phyloP scores from a whole-genome alignment of 2,329 filamentous ascomycete genomes.

The Tolypocladium ovalisporum region DNA sequence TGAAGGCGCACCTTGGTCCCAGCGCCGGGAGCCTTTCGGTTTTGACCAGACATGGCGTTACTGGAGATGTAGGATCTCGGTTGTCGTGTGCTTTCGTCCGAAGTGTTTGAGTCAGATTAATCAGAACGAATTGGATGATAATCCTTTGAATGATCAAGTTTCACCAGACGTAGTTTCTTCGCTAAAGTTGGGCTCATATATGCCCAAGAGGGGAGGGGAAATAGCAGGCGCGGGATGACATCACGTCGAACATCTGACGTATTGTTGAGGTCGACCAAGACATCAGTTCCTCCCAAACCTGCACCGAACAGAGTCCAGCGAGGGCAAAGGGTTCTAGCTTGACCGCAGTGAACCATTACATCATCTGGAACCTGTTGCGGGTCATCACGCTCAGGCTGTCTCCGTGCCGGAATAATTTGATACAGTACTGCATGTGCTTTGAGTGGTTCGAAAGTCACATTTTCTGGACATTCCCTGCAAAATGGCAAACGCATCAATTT shows the following conservation, averaged over 20 bases:
- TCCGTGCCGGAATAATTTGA: too few relatives aligned
- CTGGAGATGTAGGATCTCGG: background rate
- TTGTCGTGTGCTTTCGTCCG: background rate
- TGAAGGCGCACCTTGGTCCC: slow-evolving; percentile 7
- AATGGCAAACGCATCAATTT: too few relatives aligned
- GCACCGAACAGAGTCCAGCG: background rate
- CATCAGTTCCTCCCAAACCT: background rate
- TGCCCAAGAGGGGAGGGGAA: background rate
- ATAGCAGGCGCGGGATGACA: background rate
- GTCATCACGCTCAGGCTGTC: too few relatives aligned
- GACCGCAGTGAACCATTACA: background rate
- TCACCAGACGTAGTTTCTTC: background rate
- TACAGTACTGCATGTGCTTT: too few relatives aligned
- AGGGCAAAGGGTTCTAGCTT: background rate
- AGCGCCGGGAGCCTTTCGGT: slow-evolving; percentile 5
- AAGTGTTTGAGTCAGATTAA: background rate
- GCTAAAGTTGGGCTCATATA: background rate
- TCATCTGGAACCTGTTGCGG: background rate
- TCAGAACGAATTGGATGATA: background rate
- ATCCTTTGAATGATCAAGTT: background rate
- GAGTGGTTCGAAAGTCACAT: too few relatives aligned
- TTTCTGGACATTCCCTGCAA: too few relatives aligned
- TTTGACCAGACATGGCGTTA: slow-evolving; percentile 1
- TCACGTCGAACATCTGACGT: background rate
- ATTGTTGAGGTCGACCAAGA: background rate